These are phyloP conservation scores for Isoetes taiwanensis DNA, from an alignment of 75 land plant genomes.

Conservation along the genomic window DNA sequence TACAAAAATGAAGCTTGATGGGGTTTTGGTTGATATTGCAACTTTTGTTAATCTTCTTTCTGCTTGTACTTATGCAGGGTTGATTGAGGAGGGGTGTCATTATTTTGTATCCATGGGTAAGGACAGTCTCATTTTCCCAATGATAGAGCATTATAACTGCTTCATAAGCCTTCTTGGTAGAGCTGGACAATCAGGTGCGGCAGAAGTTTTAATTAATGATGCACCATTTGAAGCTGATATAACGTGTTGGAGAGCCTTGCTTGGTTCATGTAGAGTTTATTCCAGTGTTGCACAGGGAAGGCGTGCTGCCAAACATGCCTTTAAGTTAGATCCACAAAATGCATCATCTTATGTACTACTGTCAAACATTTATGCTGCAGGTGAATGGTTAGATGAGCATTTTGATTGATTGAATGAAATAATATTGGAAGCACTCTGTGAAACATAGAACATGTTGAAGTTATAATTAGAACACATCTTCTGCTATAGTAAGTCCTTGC, in stretches of 20 bases:
- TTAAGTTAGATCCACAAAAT: conserved; percentile 20
- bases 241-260: conserved; percentile 21
- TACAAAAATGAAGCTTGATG: background rate
- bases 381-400: conserved; percentile 6
- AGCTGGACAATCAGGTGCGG: background rate
- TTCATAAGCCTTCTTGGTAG: background rate
- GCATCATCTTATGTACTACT: conserved; percentile 14
- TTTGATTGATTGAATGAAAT: no score
- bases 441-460: no score
- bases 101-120: background rate
- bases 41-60: background rate
- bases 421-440: no score
- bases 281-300: conserved; percentile 9
- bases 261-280: conserved; percentile 18
- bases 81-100: background rate
- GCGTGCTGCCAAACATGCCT: conserved; percentile 11
- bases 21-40: background rate
- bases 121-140: background rate
- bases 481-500: no score
- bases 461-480: no score
- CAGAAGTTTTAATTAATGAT: background rate
- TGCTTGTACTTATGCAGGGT: background rate
- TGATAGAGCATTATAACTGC: background rate
- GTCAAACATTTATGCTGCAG: conserved; percentile 17
- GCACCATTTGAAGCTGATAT: conserved; percentile 8